These are phyloP conservation scores for Pleurotus ostreatus DNA, from an alignment of 768 basidiomycete genomes.

Conservation along the genomic window DNA sequence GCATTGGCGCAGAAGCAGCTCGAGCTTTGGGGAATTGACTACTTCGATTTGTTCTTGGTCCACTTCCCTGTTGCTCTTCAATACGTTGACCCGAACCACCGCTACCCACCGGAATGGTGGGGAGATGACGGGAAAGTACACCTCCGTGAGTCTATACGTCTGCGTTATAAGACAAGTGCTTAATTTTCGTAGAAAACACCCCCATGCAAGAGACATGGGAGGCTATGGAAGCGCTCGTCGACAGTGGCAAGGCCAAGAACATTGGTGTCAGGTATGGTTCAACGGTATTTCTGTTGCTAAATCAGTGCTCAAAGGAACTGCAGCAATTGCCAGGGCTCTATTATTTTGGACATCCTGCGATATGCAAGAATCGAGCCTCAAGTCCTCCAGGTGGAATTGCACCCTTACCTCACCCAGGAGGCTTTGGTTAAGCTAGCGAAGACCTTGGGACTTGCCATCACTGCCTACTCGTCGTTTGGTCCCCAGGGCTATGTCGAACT, in stretches of 20 bases:
- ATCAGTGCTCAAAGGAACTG: conserved; percentile 3
- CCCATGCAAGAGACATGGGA: conserved; percentile 82
- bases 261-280: conserved; percentile 66
- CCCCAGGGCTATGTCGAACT: conserved; percentile 59
- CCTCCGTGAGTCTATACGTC: conserved; percentile 38
- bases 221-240: conserved; percentile 77
- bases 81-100: conserved; percentile 82
- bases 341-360: conserved; percentile 72
- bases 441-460: conserved; percentile 53
- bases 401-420: conserved; percentile 66
- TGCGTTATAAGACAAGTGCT: background rate
- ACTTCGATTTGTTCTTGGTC: conserved; percentile 77
- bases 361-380: conserved; percentile 75
- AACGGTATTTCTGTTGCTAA: background rate
- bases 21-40: conserved; percentile 77
- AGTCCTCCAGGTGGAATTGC: conserved; percentile 66
- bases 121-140: conserved; percentile 4
- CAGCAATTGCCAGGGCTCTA: conserved; percentile 71
- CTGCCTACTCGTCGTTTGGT: conserved; percentile 58
- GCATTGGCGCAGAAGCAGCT: conserved; percentile 60
- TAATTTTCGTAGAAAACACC: conserved; percentile 38
- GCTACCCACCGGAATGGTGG: conserved; percentile 53
- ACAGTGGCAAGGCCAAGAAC: conserved; percentile 66
- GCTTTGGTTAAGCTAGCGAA: conserved; percentile 54
- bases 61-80: conserved; percentile 84